Evolutionary conservation across 2,329 filamentous ascomycete genomes (phyloP), one percentile per base, ranked within the genome.

Genomic region (Sporothrix variecibatus): DNA sequence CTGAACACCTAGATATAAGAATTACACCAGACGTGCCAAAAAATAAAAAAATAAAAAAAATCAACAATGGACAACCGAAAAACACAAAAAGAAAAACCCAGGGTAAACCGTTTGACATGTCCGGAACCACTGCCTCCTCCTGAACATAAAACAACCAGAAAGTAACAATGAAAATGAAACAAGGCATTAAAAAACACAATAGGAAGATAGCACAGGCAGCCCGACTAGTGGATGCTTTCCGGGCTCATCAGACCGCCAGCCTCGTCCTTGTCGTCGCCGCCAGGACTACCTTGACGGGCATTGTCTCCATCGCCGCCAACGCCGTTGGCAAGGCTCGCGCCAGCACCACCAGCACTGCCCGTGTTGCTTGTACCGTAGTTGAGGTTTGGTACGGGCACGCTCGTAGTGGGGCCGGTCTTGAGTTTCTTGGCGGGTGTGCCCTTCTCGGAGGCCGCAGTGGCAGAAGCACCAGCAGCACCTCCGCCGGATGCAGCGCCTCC

Each of bases 211-310:
- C 56, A 68, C 51, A 43, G 23, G 26, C 28, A 38, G 26, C 43
- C n/a, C 31, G 38, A 74, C 23, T 53, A 69, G 46, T 75, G 74
- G 77, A 94, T 90, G 81, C 93, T 94, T 83, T 95, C 91, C 3
- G 94, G 94, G 80, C 93, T 96, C 86, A 95, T 94, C 90, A 95
- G 94, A 26, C 92, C 92, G 43, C 90, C 89, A 23, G 86, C 88
- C 71, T 90, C 89, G 73, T 91, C 91, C 80, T 92, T 91, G 78
- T 91, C 91, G 78, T 91, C 91, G 73, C 23, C 73, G 31, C 88
- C 91, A 80, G 90, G 90, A 76, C 87, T 91, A 78, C 89, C 84
- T 72, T 85, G 60, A 83, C 84, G 83, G 84, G 80, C 84, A 58
- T 83, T 83, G 34, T 80, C 80, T 12, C 68, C 58, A 23, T 56